These are phyloP conservation scores for Talaromyces pinophilus DNA, from an alignment of 2,329 filamentous ascomycete species.

Conservation along the genomic window DNA sequence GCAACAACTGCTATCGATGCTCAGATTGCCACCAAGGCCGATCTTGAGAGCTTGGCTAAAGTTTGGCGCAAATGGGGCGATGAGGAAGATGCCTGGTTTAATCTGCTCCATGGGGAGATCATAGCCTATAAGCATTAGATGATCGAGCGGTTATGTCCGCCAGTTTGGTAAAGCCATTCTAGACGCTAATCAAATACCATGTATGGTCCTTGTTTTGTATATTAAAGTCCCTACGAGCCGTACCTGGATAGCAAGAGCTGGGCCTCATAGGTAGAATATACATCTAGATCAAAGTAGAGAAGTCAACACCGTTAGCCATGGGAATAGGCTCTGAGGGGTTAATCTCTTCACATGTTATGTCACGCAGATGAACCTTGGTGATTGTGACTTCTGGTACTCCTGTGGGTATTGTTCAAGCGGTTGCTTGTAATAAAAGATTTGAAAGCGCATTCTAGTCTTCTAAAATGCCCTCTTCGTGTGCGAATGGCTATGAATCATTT, in stretches of 20 bases:
- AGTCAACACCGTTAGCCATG: not conserved
- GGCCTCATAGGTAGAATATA: too few species aligned
- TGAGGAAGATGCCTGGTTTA: slow-evolving; percentile 22
- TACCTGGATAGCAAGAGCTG: not conserved
- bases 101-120: slow-evolving; percentile 19
- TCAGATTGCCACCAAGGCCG: slow-evolving; percentile 15
- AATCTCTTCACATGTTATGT: too few species aligned
- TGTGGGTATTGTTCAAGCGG: not conserved
- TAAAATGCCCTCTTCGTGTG: not conserved
- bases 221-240: not conserved
- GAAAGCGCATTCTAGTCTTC: not conserved
- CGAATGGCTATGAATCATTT: not conserved
- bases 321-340: not conserved
- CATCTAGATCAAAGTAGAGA: too few species aligned
- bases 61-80: slow-evolving; percentile 20
- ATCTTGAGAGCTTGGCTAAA: slow-evolving; percentile 12
- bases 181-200: not conserved
- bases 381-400: not conserved
- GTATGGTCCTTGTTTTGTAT: not conserved
- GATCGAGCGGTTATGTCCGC: not conserved
- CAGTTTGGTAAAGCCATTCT: not conserved
- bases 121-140: slow-evolving; percentile 20
- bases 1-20: slow-evolving; percentile 20
- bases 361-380: not conserved
- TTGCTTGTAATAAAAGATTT: not conserved